phyloP scores from a whole-genome alignment of 2,329 filamentous ascomycete species.

The Cordyceps cicadae region DNA sequence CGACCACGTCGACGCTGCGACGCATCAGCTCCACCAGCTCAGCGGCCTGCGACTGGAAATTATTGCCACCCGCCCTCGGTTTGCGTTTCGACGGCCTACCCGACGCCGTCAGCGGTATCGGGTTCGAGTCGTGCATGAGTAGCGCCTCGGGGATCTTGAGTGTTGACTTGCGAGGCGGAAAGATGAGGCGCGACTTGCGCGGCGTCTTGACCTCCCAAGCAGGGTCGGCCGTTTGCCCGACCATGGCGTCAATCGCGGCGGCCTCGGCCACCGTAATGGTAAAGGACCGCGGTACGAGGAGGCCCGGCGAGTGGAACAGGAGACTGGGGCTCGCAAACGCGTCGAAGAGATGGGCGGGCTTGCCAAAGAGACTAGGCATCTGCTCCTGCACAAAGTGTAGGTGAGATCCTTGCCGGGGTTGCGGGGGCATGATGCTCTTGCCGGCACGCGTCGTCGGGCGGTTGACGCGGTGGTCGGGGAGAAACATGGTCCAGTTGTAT shows the following conservation, averaged over 20 bases:
- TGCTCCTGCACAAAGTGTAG: constrained; percentile 30
- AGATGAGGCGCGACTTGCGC: constrained; percentile 36
- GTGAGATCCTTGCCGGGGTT: constrained; percentile 25
- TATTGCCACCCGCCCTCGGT: constrained; percentile 27
- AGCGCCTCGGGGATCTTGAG: constrained; percentile 42
- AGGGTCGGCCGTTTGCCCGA: constrained; percentile 4
- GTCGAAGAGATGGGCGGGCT: constrained; percentile 46
- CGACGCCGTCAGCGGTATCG: constrained; percentile 15
- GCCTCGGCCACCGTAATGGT: constrained; percentile 24
- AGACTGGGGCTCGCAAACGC: constrained; percentile 50
- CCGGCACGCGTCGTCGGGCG: constrained; percentile 15
- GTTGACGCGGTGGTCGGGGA: constrained; percentile 44
- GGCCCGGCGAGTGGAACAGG: constrained; percentile 47
- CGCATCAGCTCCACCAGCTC: constrained; percentile 42
- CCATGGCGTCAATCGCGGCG: constrained; percentile 18
- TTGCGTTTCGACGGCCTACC: constrained; percentile 13
- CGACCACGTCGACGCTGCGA: constrained; percentile 37
- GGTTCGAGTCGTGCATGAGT: constrained; percentile 36
- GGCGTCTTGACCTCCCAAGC: constrained; percentile 20
- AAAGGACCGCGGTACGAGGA: constrained; percentile 39
- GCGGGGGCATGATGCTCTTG: constrained; percentile 13
- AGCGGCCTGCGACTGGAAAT: constrained; percentile 36
- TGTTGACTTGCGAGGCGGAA: constrained; percentile 39
- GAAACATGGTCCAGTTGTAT: constrained; percentile 56
- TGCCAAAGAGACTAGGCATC: constrained; percentile 36